Evolutionary conservation across 1,139 yeast genomes (phyloP).

Genomic region (Geotrichum europaeum): DNA sequence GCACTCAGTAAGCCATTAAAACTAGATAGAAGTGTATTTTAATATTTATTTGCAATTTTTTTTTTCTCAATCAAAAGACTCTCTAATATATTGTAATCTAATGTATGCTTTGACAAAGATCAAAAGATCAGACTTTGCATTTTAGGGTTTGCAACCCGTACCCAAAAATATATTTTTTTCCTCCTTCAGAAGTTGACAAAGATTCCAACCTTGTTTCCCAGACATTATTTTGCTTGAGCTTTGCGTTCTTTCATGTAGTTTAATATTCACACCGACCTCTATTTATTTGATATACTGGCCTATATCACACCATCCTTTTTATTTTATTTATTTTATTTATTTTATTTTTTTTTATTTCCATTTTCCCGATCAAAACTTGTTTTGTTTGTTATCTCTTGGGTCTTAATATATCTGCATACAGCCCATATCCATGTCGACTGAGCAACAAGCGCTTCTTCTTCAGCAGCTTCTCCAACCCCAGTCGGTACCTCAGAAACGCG

Average conservation of each 20-base stretch:
- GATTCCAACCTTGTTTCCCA: neutral
- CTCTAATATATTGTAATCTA: too few relatives aligned
- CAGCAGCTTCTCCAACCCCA: neutral
- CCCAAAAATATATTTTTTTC: neutral
- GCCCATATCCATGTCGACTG: neutral
- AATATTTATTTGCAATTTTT: too few relatives aligned
- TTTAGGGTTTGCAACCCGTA: neutral
- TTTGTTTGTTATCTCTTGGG: neutral
- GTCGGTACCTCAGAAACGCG: conserved; percentile 31
- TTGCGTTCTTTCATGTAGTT: neutral
- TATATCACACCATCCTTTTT: too few relatives aligned
- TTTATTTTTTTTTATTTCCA: neutral
- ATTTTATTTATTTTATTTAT: neutral
- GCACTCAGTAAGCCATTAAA: conserved; percentile 17
- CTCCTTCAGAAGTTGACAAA: neutral
- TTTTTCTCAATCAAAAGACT: too few relatives aligned
- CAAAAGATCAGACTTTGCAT: neutral
- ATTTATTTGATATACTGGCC: neutral
- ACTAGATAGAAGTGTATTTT: too few relatives aligned
- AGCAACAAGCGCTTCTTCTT: neutral
- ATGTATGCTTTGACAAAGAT: neutral
- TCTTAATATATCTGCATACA: neutral
- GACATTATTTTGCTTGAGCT: neutral
- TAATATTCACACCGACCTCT: neutral
- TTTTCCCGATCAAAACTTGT: neutral